phyloP scores from a whole-genome alignment of 352 stramenopile genomes.

The Phytophthora citricola region DNA sequence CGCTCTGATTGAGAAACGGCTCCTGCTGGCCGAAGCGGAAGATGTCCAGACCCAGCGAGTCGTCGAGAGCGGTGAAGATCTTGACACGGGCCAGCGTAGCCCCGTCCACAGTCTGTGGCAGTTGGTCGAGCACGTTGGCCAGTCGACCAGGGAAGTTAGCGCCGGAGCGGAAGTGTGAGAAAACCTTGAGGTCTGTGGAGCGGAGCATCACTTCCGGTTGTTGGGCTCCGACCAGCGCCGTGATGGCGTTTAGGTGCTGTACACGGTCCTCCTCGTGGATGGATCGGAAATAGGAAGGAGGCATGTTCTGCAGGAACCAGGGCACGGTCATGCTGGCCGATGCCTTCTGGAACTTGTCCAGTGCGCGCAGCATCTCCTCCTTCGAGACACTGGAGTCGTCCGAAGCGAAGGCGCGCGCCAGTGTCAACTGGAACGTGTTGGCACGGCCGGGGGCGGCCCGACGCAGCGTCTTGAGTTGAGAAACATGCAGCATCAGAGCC shows the following conservation, averaged over 20 bases:
- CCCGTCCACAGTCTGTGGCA: conserved; percentile 70
- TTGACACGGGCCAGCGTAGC: conserved; percentile 85
- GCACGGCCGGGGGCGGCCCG: not conserved
- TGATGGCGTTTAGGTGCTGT: conserved; percentile 90
- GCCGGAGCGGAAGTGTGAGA: conserved; percentile 85
- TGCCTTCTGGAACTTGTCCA: conserved; percentile 77
- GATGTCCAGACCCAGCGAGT: conserved; percentile 86
- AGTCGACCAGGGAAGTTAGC: conserved; percentile 79
- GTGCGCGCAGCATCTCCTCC: conserved; percentile 55
- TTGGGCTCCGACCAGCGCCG: conserved; percentile 73
- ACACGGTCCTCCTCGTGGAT: conserved; percentile 85
- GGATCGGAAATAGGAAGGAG: conserved; percentile 88
- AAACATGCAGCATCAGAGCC: conserved; percentile 29
- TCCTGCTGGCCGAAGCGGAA: conserved; percentile 87
- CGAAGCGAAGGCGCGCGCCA: conserved; percentile 21
- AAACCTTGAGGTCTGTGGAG: conserved; percentile 77
- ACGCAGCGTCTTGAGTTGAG: conserved; percentile 25
- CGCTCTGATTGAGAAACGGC: conserved; percentile 67
- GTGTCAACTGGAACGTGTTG: conserved; percentile 6
- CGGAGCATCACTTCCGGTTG: conserved; percentile 86
- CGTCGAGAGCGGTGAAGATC: conserved; percentile 90
- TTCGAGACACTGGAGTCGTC: conserved; percentile 30
- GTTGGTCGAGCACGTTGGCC: conserved; percentile 72
- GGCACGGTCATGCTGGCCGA: conserved; percentile 78
- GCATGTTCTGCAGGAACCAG: conserved; percentile 93